Evolutionary conservation across 108 stramenopile genomes (phyloP).

Genomic region (Cyclotella choctawhatcheeana): DNA sequence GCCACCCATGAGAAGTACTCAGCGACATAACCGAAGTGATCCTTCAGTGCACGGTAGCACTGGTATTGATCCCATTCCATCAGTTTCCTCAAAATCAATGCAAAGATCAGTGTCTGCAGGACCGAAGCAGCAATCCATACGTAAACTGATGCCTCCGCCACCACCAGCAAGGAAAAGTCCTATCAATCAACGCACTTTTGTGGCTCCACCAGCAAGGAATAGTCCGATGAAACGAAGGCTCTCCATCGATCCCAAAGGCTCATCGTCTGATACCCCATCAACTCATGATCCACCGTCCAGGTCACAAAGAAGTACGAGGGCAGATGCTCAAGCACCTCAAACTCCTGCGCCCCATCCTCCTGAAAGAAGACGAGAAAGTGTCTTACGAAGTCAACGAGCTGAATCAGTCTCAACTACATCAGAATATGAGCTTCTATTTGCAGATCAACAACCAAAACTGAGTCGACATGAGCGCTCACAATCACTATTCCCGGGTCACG

Average conservation of each 20-base stretch:
- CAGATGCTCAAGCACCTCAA: no score
- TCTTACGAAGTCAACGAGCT: neutral
- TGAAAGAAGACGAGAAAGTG: conserved; percentile 1
- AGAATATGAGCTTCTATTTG: neutral
- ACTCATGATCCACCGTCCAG: no score
- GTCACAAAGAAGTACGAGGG: no score
- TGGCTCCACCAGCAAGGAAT: neutral
- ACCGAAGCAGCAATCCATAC: neutral
- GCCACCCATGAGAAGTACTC: neutral
- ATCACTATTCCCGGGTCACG: neutral
- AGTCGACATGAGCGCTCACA: neutral
- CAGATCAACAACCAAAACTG: neutral
- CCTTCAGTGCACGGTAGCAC: neutral
- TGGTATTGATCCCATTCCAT: neutral
- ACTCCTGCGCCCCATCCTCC: no score
- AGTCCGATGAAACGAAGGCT: neutral
- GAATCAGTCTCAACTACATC: conserved; percentile 6
- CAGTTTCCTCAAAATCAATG: neutral
- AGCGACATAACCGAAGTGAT: neutral
- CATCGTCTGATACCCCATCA: no score
- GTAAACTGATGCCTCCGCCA: neutral
- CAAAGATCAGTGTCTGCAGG: neutral
- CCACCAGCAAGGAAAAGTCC: neutral
- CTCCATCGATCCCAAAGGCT: neutral
- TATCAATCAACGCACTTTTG: neutral